Percentiles rank a stretch among this genome's conserved stretches.
These are phyloP conservation scores for Zea luxurians DNA, from an alignment of 176 grass and related monocot genomes.

Conservation along the genomic window DNA sequence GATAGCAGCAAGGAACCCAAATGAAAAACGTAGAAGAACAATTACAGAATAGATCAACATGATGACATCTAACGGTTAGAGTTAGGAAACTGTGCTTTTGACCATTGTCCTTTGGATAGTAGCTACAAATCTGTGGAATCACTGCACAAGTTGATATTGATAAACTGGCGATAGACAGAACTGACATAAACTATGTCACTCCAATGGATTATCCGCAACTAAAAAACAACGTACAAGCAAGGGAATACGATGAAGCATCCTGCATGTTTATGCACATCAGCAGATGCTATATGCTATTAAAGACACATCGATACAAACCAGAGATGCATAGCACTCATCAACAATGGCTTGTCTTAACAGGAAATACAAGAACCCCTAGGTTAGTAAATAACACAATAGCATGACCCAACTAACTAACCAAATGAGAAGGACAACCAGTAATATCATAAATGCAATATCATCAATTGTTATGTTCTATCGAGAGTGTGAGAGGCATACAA, in stretches of 20 bases:
- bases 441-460: background rate
- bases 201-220: background rate
- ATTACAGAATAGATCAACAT: too few species aligned
- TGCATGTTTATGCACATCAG: slow-evolving; percentile 5
- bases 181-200: background rate
- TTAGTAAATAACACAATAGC: background rate
- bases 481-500: too few species aligned
- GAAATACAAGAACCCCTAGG: background rate
- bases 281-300: slow-evolving; percentile 8
- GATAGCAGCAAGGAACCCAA: slow-evolving; percentile 40
- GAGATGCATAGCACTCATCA: background rate
- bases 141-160: background rate
- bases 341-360: background rate
- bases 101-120: too few species aligned
- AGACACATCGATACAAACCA: background rate
- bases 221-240: background rate
- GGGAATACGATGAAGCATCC: slow-evolving; percentile 10
- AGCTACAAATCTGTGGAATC: too few species aligned
- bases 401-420: background rate
- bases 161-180: background rate
- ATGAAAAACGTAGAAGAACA: background rate
- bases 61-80: too few species aligned
- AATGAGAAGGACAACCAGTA: background rate
- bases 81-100: background rate
- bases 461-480: background rate